Evolutionary conservation across 768 basidiomycete species (phyloP).

Genomic region (Rhizopogon salebrosus): DNA sequence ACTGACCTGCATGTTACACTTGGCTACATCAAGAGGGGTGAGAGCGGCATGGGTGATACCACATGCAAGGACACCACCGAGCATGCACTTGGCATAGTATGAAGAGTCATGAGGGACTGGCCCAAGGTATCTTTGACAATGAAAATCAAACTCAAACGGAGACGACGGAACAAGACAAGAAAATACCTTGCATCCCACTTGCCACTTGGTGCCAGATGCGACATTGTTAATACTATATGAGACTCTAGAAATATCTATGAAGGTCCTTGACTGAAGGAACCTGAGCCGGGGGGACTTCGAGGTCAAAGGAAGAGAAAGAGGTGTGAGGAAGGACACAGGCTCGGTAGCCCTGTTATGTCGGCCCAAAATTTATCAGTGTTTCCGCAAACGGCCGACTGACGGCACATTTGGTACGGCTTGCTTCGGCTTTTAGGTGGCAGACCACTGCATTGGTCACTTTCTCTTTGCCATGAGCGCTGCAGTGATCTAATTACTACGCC

Average conservation of each 20-base stretch:
- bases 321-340: not conserved
- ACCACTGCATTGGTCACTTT: not conserved
- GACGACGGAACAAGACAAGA: not conserved
- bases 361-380: not conserved
- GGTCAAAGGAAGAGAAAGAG: not conserved
- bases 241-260: not conserved
- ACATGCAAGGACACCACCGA: constrained; percentile 84
- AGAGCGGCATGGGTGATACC: constrained; percentile 86
- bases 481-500: not conserved
- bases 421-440: not conserved
- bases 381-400: too few species aligned
- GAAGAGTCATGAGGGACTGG: constrained; percentile 69
- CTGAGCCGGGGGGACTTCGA: not conserved
- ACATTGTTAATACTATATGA: constrained; percentile 37
- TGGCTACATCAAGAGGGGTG: constrained; percentile 83
- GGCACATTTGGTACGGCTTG: not conserved
- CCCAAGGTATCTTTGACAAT: constrained; percentile 47
- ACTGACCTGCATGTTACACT: constrained; percentile 87
- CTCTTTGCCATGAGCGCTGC: not conserved
- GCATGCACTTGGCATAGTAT: constrained; percentile 84
- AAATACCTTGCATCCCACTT: constrained; percentile 76
- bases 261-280: not conserved
- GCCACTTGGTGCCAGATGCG: constrained; percentile 41
- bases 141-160: not conserved
- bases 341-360: not conserved